These are phyloP conservation scores for Eimeria acervulina DNA, from an alignment of 169 alveolate genomes.

Conservation along the genomic window DNA sequence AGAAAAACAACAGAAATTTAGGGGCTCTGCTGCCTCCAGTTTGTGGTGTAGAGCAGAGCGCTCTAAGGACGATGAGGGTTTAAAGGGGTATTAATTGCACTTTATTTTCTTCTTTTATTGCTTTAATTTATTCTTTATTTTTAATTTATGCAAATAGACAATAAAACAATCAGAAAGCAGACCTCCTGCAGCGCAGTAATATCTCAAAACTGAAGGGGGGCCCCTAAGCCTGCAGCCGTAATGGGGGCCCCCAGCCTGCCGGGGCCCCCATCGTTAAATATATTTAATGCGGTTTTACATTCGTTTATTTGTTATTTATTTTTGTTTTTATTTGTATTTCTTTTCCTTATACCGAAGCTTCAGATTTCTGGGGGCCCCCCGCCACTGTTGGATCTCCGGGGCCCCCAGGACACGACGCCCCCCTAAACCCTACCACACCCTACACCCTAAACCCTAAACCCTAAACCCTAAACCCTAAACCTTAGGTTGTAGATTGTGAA, in stretches of 20 bases:
- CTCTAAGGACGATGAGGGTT: background rate
- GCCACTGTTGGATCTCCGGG: background rate
- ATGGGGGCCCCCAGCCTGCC: background rate
- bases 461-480: background rate
- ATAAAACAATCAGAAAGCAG: too few species aligned
- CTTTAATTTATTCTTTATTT: too few species aligned
- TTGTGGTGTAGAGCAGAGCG: too few species aligned
- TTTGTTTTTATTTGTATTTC: background rate
- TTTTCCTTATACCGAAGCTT: background rate
- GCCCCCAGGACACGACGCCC: background rate
- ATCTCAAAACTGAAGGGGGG: background rate
- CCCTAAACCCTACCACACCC: background rate
- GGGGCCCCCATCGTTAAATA: background rate
- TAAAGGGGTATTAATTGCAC: too few species aligned
- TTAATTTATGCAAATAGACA: background rate
- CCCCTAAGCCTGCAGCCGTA: background rate
- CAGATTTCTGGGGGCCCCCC: background rate
- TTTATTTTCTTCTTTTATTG: too few species aligned
- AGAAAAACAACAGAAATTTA: too few species aligned
- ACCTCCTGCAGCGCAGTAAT: too few species aligned
- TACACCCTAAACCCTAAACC: background rate
- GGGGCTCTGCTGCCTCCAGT: too few species aligned
- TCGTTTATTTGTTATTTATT: too few species aligned
- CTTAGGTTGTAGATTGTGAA: background rate
- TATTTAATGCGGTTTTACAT: too few species aligned